Conservation (phyloP, 805 yeast genomes). For the Saccharomycopsis babjevae region DNA sequence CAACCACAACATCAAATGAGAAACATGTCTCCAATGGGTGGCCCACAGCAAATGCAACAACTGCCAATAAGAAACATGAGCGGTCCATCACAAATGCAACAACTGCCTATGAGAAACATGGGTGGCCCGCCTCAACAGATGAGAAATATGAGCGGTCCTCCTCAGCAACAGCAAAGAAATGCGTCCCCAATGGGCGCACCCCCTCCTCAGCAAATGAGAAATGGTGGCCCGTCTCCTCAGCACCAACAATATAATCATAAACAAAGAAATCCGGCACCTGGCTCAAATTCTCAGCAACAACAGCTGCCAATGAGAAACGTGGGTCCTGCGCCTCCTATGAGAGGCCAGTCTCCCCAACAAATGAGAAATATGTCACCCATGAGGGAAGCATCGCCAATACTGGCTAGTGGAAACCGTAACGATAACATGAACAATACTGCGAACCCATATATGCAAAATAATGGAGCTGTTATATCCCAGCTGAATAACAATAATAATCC, state of each 20-base stretch:
- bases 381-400: neutral
- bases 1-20: neutral
- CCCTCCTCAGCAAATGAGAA: neutral
- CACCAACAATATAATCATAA: constrained; percentile 2
- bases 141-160: neutral
- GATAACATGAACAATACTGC: neutral
- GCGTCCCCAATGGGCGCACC: constrained; percentile 1
- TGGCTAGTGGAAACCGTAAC: too few relatives aligned
- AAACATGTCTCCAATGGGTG: neutral
- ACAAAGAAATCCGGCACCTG: neutral
- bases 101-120: constrained; percentile 2
- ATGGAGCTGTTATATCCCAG: neutral
- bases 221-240: neutral
- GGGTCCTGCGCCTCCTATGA: neutral
- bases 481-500: neutral
- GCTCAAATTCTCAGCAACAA: neutral
- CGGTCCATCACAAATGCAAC: neutral
- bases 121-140: neutral
- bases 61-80: neutral
- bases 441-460: constrained; percentile 1
- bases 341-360: neutral
- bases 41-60: neutral
- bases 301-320: constrained; percentile 1
- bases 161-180: neutral
- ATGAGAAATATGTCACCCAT: constrained; percentile 1